Base-by-base conservation (phyloP, 192 early-diverging fungal genomes). In the Linnemannia zychae region DNA sequence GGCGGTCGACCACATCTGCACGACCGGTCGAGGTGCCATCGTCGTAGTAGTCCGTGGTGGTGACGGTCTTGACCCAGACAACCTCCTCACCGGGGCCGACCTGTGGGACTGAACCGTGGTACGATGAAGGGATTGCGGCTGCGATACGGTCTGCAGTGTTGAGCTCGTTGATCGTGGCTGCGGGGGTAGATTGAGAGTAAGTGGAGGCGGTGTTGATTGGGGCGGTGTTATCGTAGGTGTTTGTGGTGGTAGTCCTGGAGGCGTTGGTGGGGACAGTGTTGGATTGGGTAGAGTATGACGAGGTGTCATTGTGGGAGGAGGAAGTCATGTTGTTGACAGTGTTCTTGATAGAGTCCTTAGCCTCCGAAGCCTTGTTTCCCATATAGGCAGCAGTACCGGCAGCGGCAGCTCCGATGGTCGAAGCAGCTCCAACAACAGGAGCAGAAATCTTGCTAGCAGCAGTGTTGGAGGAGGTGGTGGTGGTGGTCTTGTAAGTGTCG, bases 51-150 rank as follows among this genome's bases (percentile, higher is more conserved):
- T 82, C 68, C 0, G 80, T 82, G 24, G 68, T 76, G 3, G 68
- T 76, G 22, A 70, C 44, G 0, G 74, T 82, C 74, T 82, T 82
- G 68, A 82, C 70, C 80, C 80, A 82, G 6, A 82, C 74, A 5
- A 82, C 36, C 15, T 82, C 69, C n/a, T 76, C 80, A 5, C 69
- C 75, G 1, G 74, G 74, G 2, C 69, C 57, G 4, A 37, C 60
- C 40, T 67, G 49, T 28, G 79, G 79, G 28, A 74, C 34, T 7
- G 79, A 20, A 12, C 79, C 72, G 11, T 69, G 46, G 40, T 75
- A 80, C 20, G 65, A 40, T 3, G 66, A 5, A 0, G 79, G 79
- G 18, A 74, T 80, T 12, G 49, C 75, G 6, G 74, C 38, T 22
- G 72, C 49, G 37, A 40, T 77, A 5, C 15, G 48, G 69, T 65